These are phyloP conservation scores for Yamadazyma conglobata DNA, from an alignment of 1,139 yeast species.

Conservation along the genomic window DNA sequence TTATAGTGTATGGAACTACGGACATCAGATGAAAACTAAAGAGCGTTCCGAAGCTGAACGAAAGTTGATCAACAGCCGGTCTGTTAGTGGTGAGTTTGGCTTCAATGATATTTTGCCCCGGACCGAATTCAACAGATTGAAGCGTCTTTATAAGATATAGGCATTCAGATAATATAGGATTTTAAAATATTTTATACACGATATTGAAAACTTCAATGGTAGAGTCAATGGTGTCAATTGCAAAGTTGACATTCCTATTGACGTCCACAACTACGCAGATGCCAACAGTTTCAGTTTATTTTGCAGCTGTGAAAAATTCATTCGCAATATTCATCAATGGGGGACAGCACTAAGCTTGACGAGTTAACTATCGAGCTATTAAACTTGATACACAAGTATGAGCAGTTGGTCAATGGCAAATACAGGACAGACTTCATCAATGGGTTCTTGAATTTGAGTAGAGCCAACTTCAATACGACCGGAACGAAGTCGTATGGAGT, in stretches of 20 bases:
- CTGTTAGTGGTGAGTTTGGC: conserved; percentile 32
- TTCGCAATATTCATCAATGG: neutral
- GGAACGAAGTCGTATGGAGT: conserved; percentile 21
- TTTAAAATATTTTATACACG: too few species aligned
- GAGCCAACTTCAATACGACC: conserved; percentile 34
- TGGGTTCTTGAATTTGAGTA: conserved; percentile 35
- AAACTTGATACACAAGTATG: conserved; percentile 29
- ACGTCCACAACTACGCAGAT: too few species aligned
- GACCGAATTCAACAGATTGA: conserved; percentile 41
- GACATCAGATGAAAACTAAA: conserved; percentile 40
- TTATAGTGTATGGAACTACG: conserved; percentile 50
- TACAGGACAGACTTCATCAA: conserved; percentile 22
- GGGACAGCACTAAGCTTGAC: conserved; percentile 3
- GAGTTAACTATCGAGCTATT: conserved; percentile 15
- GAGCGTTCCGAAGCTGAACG: conserved; percentile 35
- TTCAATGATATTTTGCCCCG: conserved; percentile 51
- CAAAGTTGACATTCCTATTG: too few species aligned
- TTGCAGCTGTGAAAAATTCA: conserved; percentile 2
- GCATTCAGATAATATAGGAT: neutral
- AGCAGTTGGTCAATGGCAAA: conserved; percentile 18
- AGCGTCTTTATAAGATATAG: conserved; percentile 32
- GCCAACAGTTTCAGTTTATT: neutral
- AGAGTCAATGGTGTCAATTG: too few species aligned
- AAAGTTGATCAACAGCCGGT: conserved; percentile 31
- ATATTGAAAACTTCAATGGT: too few species aligned